Evolutionary conservation across 129 eudicot genomes (phyloP), one percentile per base, ranked within the genome.

Genomic region (Flaveria linearis): DNA sequence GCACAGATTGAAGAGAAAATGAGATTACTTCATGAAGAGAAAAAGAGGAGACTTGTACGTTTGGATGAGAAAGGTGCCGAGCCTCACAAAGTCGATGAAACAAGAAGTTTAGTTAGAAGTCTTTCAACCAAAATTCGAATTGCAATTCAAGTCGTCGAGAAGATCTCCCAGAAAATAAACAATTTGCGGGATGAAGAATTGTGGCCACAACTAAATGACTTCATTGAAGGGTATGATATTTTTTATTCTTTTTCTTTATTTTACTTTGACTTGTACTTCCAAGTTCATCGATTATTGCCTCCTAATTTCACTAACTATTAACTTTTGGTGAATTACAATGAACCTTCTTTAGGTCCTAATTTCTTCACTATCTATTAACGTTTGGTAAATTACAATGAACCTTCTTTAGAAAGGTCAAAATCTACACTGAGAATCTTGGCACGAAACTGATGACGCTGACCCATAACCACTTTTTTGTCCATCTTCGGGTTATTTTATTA

Each of bases 41-140:
- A 95, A 80, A 57, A 76, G 36, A 73, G 74, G 28, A 95, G 81
- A 82, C 90, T 91, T 82, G 84, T 82, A 79, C 92, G 86, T 33
- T 72, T 95, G 68, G 93, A 85, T 76, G 94, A 91, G 75, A 89
- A 52, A 67, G 99, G 99, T 41, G 97, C 99, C 65, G 99, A 95
- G 86, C 76, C 86, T 83, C 90, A 89, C 71, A 95, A 95, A 84
- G 74, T 91, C 36, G 92, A 95, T 33, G 82, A 82, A 53, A 87
- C 94, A 5, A 82, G 99, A 79, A 79, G 68, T 56, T 63, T 84
- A 45, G 92, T 95, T 43, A 86, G 89, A 82, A 84, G 84, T 77
- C 89, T 95, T 41, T 95, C 99, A 53, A 86, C 96, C 28, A 95
- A 95, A 84, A 91, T 91, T 36, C 86, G 89, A 75, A 89, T 95